Evolutionary conservation across 139 green algal species (phyloP).

Genomic region (Coelastrella sp.): DNA sequence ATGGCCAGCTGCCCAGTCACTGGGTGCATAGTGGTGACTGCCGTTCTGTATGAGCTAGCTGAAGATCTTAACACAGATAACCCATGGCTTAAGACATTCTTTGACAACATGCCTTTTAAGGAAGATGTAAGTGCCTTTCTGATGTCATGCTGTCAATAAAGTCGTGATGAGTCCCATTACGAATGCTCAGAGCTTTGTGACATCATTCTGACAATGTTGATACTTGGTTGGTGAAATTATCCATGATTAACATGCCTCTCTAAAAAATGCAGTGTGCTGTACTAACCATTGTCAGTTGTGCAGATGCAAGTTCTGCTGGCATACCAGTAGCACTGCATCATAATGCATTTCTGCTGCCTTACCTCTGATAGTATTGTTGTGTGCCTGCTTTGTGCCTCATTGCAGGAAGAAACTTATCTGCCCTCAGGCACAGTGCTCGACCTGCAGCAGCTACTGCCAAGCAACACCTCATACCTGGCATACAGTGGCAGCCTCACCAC

Average conservation of each 20-base stretch:
- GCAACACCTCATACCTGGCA: background rate
- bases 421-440: background rate
- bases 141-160: background rate
- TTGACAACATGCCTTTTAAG: conserved; percentile 14
- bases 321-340: no score
- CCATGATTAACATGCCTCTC: no score
- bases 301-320: no score
- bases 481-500: conserved; percentile 62
- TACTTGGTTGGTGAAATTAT: no score
- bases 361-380: no score
- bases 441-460: conserved; percentile 19
- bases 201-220: no score
- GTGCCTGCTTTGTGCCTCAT: background rate
- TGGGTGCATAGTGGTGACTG: conserved; percentile 24
- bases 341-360: no score
- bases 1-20: background rate
- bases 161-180: no score
- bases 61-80: background rate
- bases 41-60: conserved; percentile 22
- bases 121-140: background rate
- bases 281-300: no score
- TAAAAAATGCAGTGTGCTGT: no score
- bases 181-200: no score
- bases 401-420: background rate
- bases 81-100: conserved; percentile 17